Base-by-base conservation (phyloP, 2,329 filamentous ascomycete genomes). In the Raffaelea albimanens region DNA sequence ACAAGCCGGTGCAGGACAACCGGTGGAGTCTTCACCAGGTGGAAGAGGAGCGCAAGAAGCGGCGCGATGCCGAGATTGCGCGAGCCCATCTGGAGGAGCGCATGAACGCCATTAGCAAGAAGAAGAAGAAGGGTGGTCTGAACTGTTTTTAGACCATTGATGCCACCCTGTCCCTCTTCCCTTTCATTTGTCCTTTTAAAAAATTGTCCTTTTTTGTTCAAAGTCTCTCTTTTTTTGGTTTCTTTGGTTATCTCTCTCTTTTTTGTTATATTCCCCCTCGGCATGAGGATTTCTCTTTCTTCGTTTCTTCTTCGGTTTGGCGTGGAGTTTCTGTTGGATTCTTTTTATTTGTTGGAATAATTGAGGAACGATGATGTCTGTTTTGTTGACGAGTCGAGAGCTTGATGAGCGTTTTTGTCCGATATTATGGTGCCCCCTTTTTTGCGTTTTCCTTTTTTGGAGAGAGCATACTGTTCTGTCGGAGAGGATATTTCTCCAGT, bases 41-140 rank as follows among this genome's bases (percentile, higher is more conserved):
- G 20, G 94, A 98, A 64, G 91, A 98, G 67, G 93, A 98, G 75
- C 81, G 91, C 58, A 91, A 87, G 70, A 94, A 95, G 69, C 78
- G 93, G 51, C 77, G 88, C 54, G 87, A 91, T 53, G 90, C 94
- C 33, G 93, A 98, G 71, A 81, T 85, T 55, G 93, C 93, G 40
- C 77, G 86, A 46, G 86, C 85, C 36, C 87, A 95, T 59, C 78
- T 98, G 22, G 91, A 98, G 68, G 88, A 95, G 70, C 80, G 91
- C 48, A 98, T 98, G 82, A 89, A 91, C 60, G 83, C 86, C 50
- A 84, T 93, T 64, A 90, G 83, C 67, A 84, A 86, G 71, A 93
- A 94, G 74, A 95, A 94, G 79, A 90, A 89, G 75, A 95, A 95
- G 78, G 82, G 85, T 59, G 90, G 85, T 56, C 76, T 98, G 67